Conservation (phyloP, 1,284 basidiomycete species). For the Irpex rosettiformis region DNA sequence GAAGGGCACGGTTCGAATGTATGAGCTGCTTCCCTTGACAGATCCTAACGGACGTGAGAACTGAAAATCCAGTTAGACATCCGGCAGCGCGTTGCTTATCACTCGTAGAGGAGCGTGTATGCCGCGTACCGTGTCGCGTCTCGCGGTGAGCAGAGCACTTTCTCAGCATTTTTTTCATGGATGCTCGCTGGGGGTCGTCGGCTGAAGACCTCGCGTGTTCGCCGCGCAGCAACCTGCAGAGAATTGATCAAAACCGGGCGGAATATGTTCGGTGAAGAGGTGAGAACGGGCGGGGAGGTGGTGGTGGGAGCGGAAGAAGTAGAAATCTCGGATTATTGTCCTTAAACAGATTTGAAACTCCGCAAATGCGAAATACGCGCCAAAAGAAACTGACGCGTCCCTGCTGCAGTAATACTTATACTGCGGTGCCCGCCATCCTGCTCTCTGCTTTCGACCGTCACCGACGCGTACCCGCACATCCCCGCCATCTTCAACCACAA, state of each 20-base stretch:
- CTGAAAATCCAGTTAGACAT: neutral
- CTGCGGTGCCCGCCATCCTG: neutral
- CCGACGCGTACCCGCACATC: constrained; percentile 5
- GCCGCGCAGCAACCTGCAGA: neutral
- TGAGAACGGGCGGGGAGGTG: neutral
- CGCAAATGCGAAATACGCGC: neutral
- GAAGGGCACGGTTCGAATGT: neutral
- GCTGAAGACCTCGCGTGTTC: neutral
- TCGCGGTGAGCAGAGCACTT: neutral
- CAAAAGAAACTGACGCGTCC: constrained; percentile 1
- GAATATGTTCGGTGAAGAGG: neutral
- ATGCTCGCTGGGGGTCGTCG: neutral
- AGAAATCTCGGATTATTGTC: constrained; percentile 5
- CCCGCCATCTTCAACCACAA: constrained; percentile 24
- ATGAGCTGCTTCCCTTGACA: neutral
- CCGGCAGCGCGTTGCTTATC: neutral
- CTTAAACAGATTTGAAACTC: neutral
- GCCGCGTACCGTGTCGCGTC: neutral
- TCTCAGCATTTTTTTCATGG: neutral
- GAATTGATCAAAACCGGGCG: constrained; percentile 1
- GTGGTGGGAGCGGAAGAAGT: constrained; percentile 1
- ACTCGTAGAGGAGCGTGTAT: neutral
- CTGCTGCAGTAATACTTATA: constrained; percentile 1
- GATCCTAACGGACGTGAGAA: neutral
- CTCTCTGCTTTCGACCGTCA: constrained; percentile 3